These are phyloP conservation scores for Dendrobium catenatum DNA, from an alignment of 106 monocot genomes.

Conservation along the genomic window DNA sequence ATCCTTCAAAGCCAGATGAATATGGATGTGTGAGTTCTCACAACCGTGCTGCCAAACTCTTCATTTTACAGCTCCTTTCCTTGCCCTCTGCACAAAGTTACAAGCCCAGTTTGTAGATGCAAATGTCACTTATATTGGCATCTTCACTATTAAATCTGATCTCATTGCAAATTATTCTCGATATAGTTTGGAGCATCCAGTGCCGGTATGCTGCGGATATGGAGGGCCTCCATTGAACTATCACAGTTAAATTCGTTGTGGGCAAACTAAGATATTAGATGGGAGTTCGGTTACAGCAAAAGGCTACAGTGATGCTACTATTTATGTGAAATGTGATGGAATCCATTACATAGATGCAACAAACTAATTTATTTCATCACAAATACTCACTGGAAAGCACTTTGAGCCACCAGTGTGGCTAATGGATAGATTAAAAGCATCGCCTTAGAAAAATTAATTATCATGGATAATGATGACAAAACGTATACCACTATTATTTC, in stretches of 20 bases:
- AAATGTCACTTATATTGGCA: constrained; percentile 59
- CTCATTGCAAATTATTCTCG: constrained; percentile 72
- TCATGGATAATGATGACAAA: too few species aligned
- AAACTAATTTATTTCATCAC: constrained; percentile 59
- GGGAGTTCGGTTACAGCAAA: constrained; percentile 49
- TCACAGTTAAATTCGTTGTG: constrained; percentile 52
- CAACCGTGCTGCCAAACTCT: constrained; percentile 66
- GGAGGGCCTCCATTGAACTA: constrained; percentile 77
- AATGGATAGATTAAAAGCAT: too few species aligned
- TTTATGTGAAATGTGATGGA: constrained; percentile 82
- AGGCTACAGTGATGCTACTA: constrained; percentile 50
- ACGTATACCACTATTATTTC: too few species aligned
- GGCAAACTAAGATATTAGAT: constrained; percentile 60
- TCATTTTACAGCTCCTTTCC: constrained; percentile 86
- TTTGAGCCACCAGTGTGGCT: constrained; percentile 44
- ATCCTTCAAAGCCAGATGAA: constrained; percentile 69
- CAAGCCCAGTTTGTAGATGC: constrained; percentile 42
- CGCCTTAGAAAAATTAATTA: too few species aligned
- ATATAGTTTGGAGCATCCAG: constrained; percentile 71
- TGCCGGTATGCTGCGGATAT: constrained; percentile 66
- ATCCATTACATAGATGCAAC: constrained; percentile 93
- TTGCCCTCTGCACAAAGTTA: constrained; percentile 62
- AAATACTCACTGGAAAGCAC: constrained; percentile 80
- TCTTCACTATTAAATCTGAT: constrained; percentile 66
- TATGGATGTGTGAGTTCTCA: constrained; percentile 71